These are phyloP conservation scores for Hymenoscyphus repandus DNA, from an alignment of 2,329 filamentous ascomycete genomes.

Conservation along the genomic window DNA sequence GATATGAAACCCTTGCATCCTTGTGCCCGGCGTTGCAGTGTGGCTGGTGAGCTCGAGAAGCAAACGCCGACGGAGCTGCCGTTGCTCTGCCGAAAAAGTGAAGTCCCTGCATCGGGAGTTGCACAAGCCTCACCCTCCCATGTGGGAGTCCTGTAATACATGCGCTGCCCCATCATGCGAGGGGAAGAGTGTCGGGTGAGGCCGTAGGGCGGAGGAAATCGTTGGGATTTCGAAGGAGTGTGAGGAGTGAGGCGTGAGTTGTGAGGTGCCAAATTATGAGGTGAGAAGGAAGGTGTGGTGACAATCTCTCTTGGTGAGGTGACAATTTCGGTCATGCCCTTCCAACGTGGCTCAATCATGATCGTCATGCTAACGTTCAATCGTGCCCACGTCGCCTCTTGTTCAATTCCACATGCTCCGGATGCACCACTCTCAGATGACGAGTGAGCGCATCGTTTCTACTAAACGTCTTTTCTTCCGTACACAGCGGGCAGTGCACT, in stretches of 20 bases:
- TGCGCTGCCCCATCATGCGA: neutral
- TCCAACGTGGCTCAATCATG: neutral
- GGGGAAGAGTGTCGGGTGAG: neutral
- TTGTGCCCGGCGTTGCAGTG: neutral
- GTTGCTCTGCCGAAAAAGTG: neutral
- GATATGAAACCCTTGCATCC: neutral
- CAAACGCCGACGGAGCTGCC: neutral
- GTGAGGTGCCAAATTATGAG: neutral
- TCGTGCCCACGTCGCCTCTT: constrained; percentile 38
- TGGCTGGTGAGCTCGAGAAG: too few relatives aligned
- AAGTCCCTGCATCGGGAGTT: neutral
- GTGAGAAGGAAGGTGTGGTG: neutral
- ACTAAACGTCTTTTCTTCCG: constrained; percentile 95
- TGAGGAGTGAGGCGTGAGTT: neutral
- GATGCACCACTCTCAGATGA: constrained; percentile 92
- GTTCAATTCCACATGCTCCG: constrained; percentile 77
- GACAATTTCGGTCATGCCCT: neutral
- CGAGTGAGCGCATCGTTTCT: constrained; percentile 89
- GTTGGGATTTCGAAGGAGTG: neutral
- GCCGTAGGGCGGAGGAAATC: neutral
- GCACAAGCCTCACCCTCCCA: neutral
- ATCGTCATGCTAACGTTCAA: constrained; percentile 5
- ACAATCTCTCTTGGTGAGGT: too few relatives aligned
- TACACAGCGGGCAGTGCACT: constrained; percentile 86
- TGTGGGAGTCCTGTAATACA: too few relatives aligned